Evolutionary conservation across 2,329 filamentous ascomycete genomes (phyloP).

Genomic region (Hypoxylon sp.): DNA sequence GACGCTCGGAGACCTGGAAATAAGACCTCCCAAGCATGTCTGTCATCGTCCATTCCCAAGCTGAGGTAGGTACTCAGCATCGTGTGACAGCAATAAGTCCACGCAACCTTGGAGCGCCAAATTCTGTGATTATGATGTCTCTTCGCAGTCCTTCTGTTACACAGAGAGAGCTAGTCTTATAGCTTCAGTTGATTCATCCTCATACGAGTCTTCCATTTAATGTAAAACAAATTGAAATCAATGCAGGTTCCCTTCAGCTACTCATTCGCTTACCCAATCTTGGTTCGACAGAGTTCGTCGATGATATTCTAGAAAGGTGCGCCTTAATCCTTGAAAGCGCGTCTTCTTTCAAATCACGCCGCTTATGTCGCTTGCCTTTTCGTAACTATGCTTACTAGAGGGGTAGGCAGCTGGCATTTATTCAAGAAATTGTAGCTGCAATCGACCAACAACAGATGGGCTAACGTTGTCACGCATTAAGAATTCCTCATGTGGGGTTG

Average conservation of each 20-base stretch:
- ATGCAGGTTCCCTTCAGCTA: constrained; percentile 30
- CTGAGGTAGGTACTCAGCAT: neutral
- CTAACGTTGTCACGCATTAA: neutral
- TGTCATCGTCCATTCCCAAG: neutral
- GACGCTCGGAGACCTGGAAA: neutral
- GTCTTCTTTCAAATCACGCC: neutral
- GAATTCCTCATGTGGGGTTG: neutral
- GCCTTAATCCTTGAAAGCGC: neutral
- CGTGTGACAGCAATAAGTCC: constrained; percentile 11
- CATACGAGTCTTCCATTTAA: constrained; percentile 24
- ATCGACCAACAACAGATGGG: neutral
- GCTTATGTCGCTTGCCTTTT: constrained; percentile 22
- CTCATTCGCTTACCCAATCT: constrained; percentile 2
- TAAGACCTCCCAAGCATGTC: constrained; percentile 1
- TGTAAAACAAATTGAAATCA: constrained; percentile 15
- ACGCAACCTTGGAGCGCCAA: neutral
- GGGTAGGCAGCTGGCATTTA: neutral
- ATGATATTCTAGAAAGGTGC: neutral
- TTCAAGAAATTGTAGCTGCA: neutral
- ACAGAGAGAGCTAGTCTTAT: constrained; percentile 9
- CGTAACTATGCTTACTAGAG: neutral
- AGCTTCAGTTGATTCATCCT: constrained; percentile 28
- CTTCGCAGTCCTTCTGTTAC: constrained; percentile 6
- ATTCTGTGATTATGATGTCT: constrained; percentile 1
- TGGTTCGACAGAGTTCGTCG: neutral